Evolutionary conservation across 164 flowering plant genomes (phyloP).

Genomic region (Saururus chinensis): DNA sequence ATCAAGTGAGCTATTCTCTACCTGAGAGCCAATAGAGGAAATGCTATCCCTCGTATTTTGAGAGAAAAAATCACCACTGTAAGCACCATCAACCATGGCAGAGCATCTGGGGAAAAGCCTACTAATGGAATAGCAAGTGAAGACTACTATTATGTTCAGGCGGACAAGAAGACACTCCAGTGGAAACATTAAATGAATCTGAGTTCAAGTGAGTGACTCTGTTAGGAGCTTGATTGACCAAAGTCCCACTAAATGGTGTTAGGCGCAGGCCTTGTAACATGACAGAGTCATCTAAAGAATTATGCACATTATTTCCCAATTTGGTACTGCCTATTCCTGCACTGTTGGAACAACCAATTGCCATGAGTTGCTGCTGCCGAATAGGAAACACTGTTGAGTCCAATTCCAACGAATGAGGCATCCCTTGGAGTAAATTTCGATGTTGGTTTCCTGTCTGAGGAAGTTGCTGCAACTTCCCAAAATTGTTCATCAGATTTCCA

Average conservation of each 20-base stretch:
- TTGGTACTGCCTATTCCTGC: too few relatives aligned
- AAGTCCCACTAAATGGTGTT: slow-evolving; percentile 14
- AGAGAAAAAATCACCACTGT: too few relatives aligned
- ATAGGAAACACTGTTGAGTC: slow-evolving; percentile 21
- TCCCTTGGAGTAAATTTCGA: slow-evolving; percentile 42
- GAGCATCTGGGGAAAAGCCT: too few relatives aligned
- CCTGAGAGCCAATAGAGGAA: too few relatives aligned
- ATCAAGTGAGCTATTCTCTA: too few relatives aligned
- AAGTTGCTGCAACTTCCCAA: slow-evolving; percentile 24
- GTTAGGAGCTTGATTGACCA: slow-evolving; percentile 26
- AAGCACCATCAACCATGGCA: too few relatives aligned
- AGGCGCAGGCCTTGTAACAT: slow-evolving; percentile 32
- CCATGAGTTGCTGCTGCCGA: too few relatives aligned
- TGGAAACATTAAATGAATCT: slow-evolving; percentile 12
- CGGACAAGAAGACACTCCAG: slow-evolving; percentile 23
- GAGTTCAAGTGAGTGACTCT: slow-evolving; percentile 17
- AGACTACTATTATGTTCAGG: slow-evolving; percentile 33
- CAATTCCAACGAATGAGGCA: slow-evolving; percentile 42
- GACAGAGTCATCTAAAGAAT: slow-evolving; percentile 23
- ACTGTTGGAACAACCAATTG: too few relatives aligned
- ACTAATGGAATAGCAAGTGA: slow-evolving; percentile 30
- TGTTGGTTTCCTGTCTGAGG: slow-evolving; percentile 32
- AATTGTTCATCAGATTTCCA: slow-evolving; percentile 22
- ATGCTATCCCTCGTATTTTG: too few relatives aligned
- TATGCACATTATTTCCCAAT: slow-evolving; percentile 23